A percentile compares a stretch with the other conserved stretches of the same genome.
phyloP scores from a whole-genome alignment of 768 basidiomycete species.

The Kwoniella mangroviensis region DNA sequence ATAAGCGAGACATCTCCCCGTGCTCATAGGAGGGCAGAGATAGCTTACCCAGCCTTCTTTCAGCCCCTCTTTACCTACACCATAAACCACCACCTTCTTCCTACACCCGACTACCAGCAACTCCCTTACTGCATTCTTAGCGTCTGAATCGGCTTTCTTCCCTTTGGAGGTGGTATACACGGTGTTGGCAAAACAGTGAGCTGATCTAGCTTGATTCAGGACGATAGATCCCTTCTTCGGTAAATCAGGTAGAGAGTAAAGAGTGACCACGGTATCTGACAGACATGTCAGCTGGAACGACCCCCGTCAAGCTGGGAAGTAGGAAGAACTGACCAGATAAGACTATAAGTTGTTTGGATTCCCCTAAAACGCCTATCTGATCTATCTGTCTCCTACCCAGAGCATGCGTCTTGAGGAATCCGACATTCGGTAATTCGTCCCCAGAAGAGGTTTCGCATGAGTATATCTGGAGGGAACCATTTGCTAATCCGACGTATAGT shows the following conservation, averaged over 20 bases:
- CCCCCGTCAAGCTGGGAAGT: background rate
- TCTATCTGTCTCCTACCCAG: constrained; percentile 68
- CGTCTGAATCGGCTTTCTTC: constrained; percentile 41
- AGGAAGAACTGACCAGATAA: constrained; percentile 70
- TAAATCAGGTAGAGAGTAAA: constrained; percentile 76
- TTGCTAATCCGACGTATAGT: constrained; percentile 63
- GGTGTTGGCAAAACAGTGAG: constrained; percentile 80
- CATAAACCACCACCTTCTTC: constrained; percentile 80
- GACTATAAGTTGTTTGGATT: constrained; percentile 80
- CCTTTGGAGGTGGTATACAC: constrained; percentile 56
- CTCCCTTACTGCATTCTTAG: constrained; percentile 59
- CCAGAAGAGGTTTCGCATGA: constrained; percentile 28
- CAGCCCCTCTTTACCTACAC: constrained; percentile 73
- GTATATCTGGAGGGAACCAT: constrained; percentile 50
- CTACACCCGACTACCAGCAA: constrained; percentile 84
- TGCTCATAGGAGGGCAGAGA: constrained; percentile 72
- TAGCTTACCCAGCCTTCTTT: constrained; percentile 73
- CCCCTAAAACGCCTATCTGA: constrained; percentile 81
- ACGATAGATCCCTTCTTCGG: constrained; percentile 66
- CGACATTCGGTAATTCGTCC: constrained; percentile 22
- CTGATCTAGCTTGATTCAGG: constrained; percentile 75
- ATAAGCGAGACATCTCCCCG: background rate
- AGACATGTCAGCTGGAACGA: background rate
- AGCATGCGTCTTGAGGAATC: constrained; percentile 32
- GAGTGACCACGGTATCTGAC: constrained; percentile 71